Percentiles rank a stretch among this genome's conserved stretches.
phyloP scores from a whole-genome alignment of 2,329 filamentous ascomycete species.

The Venturia pyrina region DNA sequence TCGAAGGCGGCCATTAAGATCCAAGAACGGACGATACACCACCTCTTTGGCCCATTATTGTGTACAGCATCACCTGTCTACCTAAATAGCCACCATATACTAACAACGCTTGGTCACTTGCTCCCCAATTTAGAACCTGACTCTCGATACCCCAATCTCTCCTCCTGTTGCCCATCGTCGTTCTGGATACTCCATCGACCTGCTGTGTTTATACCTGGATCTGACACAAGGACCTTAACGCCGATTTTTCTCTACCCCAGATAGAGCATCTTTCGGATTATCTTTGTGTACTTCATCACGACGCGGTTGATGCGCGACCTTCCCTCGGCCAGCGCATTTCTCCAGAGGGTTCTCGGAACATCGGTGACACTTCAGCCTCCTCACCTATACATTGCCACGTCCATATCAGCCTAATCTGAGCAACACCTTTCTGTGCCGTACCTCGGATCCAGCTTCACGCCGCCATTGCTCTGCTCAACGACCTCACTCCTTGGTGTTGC shows the following conservation, averaged over 20 bases:
- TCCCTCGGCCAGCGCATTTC: neutral
- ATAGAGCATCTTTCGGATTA: neutral
- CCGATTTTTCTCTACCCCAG: neutral
- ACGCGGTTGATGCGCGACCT: neutral
- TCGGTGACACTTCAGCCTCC: slow-evolving; percentile 1
- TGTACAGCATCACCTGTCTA: slow-evolving; percentile 11
- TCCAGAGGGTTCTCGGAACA: slow-evolving; percentile 1
- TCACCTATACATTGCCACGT: slow-evolving; percentile 1
- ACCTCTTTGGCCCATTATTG: slow-evolving; percentile 3
- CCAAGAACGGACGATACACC: slow-evolving; percentile 8
- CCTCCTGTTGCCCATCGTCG: neutral
- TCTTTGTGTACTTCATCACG: neutral
- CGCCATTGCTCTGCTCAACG: neutral
- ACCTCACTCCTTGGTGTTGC: neutral
- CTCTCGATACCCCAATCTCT: slow-evolving; percentile 3
- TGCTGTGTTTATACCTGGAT: neutral
- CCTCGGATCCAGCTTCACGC: neutral
- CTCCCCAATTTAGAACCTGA: slow-evolving; percentile 8
- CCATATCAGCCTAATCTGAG: neutral
- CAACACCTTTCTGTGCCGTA: neutral
- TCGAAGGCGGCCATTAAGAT: slow-evolving; percentile 26
- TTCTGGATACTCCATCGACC: slow-evolving; percentile 1
- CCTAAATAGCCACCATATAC: slow-evolving; percentile 10
- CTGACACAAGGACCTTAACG: neutral
- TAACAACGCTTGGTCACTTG: slow-evolving; percentile 2